Evolutionary conservation across 768 basidiomycete species (phyloP).

Genomic region (Naematelia encephala): DNA sequence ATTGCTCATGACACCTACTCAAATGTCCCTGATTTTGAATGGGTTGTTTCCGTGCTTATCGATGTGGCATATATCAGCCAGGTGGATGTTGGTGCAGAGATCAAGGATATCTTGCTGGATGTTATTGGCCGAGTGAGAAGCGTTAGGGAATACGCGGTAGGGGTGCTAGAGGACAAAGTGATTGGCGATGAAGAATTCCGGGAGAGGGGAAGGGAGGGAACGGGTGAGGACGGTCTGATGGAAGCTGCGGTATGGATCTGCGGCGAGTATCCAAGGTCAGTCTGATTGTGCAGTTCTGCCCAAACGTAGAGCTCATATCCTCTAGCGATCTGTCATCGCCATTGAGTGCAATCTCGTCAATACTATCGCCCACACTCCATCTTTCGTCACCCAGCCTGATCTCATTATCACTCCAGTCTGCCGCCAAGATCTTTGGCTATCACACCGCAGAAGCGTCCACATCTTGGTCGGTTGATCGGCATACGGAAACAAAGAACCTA

Average conservation of each 20-base stretch:
- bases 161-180: slow-evolving; percentile 69
- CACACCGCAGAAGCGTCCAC: slow-evolving; percentile 76
- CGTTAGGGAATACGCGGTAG: slow-evolving; percentile 73
- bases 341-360: slow-evolving; percentile 61
- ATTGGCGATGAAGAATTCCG: slow-evolving; percentile 74
- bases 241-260: slow-evolving; percentile 97
- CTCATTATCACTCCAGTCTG: slow-evolving; percentile 75
- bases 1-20: slow-evolving; percentile 79
- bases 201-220: slow-evolving; percentile 64
- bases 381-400: slow-evolving; percentile 60
- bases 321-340: slow-evolving; percentile 27
- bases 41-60: slow-evolving; percentile 92
- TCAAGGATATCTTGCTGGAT: slow-evolving; percentile 81
- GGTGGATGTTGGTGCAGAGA: slow-evolving; percentile 70
- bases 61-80: slow-evolving; percentile 85
- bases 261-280: slow-evolving; percentile 87
- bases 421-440: slow-evolving; percentile 78
- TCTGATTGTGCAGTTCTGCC: slow-evolving; percentile 14
- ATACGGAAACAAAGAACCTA: slow-evolving; percentile 62
- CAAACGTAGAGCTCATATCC: not conserved
- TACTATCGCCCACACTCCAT: slow-evolving; percentile 53
- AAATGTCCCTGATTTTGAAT: slow-evolving; percentile 88
- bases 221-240: slow-evolving; percentile 75
- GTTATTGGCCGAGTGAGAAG: slow-evolving; percentile 75
- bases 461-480: slow-evolving; percentile 70